Evolutionary conservation across 148 eudicot species (phyloP).

Genomic region (Rhododendron ovatum): DNA sequence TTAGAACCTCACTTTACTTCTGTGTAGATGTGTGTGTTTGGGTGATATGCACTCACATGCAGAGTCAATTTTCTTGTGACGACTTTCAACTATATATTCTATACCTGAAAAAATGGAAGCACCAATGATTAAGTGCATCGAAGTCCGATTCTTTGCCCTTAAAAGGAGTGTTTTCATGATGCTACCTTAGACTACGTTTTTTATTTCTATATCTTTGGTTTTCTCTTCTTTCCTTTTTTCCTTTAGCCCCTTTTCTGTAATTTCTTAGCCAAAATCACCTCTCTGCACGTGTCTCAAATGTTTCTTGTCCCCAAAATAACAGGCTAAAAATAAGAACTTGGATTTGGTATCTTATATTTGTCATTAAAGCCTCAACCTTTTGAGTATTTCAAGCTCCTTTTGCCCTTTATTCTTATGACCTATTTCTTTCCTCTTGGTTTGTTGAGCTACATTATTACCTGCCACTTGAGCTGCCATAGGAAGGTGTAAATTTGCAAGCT

Average conservation of each 20-base stretch:
- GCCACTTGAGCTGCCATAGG: background rate
- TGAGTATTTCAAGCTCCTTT: background rate
- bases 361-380: background rate
- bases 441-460: background rate
- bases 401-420: background rate
- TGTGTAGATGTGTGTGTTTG: background rate
- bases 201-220: background rate
- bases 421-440: background rate
- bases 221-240: background rate
- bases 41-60: background rate
- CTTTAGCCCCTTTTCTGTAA: background rate
- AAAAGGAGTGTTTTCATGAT: background rate
- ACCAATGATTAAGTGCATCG: background rate
- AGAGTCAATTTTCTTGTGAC: background rate
- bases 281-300: background rate
- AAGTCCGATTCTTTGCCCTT: background rate
- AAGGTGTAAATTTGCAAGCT: background rate
- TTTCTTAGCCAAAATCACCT: background rate
- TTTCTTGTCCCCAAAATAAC: background rate
- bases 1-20: background rate
- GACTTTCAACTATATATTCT: background rate
- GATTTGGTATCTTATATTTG: background rate
- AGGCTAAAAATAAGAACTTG: background rate
- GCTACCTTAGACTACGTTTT: background rate
- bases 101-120: background rate